Base-by-base conservation (phyloP, 2,329 filamentous ascomycete species). In the Neopestalotiopsis rosae region DNA sequence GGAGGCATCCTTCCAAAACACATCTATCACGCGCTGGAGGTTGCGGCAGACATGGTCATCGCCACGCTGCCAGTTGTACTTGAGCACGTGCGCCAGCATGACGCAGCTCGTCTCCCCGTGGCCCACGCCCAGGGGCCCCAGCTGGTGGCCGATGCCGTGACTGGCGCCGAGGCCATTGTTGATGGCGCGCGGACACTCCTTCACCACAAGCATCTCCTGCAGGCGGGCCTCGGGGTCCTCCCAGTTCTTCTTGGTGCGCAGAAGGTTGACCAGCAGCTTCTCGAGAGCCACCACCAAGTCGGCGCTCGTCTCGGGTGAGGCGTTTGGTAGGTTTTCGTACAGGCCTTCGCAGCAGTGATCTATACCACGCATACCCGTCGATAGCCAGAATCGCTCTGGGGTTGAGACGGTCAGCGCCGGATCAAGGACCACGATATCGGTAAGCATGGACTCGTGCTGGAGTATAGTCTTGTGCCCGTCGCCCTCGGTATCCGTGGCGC, bases 401-500 rank as follows among this genome's bases (percentile, higher is more conserved):
- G 73, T 74, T 5, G 71, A 70, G 4, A 72, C 59, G 12, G 71
- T 70, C 17, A 74, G 57, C 12, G 68, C 70, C 0, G 72, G 72
- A 70, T 74, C 73, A 5, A 73, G 61, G 12, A 74, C 67, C 1
- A 74, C 67, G 59, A 74, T 28, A 56, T 70, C 67, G 7, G 71
- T 71, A 9, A 34, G 61, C 67, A 74, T 70, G 5, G 71, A 71
- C 5, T 57, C 68, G 69, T 74, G 71, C 49, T 67, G 6, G 17
- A 74, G 67, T 56, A 71, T 70, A 9, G 67, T 45, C 69, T 74
- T 74, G 61, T 72, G 68, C 32, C 67, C 45, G 45, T 52, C 66
- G 6, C 65, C 72, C 34, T 68, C 42, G 12, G 70, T 63, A 45
- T 83, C 75, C 1, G 83, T 84, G 7, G 77, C 81, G 1, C 83